phyloP scores from a whole-genome alignment of 192 early-diverging fungal genomes.

The Backusella mclennaniae region DNA sequence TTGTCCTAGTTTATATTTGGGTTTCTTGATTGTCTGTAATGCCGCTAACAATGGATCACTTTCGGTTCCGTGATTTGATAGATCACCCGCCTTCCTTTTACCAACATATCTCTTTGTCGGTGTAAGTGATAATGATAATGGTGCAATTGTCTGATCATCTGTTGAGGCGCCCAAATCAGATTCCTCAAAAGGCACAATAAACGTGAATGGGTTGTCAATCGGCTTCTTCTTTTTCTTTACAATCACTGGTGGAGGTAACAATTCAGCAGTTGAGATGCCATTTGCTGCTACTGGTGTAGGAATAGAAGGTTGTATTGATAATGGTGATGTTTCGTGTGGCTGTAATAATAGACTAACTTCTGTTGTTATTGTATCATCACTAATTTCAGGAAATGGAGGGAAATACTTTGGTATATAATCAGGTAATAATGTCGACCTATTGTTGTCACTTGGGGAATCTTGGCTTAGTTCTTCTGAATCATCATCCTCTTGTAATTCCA shows the following conservation, averaged over 20 bases:
- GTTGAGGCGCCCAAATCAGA: conserved; percentile 18
- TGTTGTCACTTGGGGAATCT: background rate
- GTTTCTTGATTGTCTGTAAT: background rate
- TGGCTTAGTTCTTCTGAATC: conserved; percentile 29
- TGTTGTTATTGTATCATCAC: conserved; percentile 13
- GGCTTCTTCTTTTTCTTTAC: conserved; percentile 27
- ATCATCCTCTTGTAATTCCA: conserved; percentile 8
- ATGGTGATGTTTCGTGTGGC: background rate
- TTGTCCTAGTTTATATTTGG: conserved; percentile 15
- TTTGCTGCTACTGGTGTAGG: background rate
- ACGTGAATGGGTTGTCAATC: conserved; percentile 29
- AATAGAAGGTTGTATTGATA: background rate
- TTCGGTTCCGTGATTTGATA: background rate
- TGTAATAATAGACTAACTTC: background rate
- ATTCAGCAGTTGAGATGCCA: background rate
- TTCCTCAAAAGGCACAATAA: conserved; percentile 34
- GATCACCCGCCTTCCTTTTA: background rate
- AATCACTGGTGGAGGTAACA: conserved; percentile 3
- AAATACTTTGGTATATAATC: conserved; percentile 26
- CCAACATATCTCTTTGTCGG: background rate
- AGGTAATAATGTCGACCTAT: background rate
- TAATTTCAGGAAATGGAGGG: conserved; percentile 24
- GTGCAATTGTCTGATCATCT: background rate
- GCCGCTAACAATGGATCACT: background rate
- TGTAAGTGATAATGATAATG: background rate